These are phyloP conservation scores for Canavalia gladiata DNA, from an alignment of 306 rosid genomes.

Conservation along the genomic window DNA sequence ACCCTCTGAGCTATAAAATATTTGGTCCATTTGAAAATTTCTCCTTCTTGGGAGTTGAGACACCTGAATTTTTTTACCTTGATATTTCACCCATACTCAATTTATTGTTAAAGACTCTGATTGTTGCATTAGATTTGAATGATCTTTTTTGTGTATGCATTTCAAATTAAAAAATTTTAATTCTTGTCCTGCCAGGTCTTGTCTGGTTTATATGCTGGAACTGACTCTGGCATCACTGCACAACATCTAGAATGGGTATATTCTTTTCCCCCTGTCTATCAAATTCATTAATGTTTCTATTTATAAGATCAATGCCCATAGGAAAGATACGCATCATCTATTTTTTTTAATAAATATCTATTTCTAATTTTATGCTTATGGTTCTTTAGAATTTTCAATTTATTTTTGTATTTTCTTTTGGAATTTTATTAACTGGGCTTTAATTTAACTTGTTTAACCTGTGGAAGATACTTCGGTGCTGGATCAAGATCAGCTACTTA, in stretches of 20 bases:
- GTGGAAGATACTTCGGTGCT: not conserved
- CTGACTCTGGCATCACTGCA: constrained; percentile 87
- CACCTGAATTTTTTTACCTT: not conserved
- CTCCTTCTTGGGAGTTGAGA: not conserved
- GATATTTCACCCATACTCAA: constrained; percentile 16
- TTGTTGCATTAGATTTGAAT: constrained; percentile 12
- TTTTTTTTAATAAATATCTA: constrained; percentile 15
- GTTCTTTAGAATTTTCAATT: constrained; percentile 19
- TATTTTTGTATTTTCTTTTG: constrained; percentile 26
- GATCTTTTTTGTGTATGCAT: constrained; percentile 22
- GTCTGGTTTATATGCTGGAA: constrained; percentile 90
- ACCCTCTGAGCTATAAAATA: constrained; percentile 33
- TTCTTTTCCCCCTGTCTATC: constrained; percentile 23
- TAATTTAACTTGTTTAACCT: constrained; percentile 27
- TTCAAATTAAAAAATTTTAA: constrained; percentile 20
- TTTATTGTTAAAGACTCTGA: constrained; percentile 18
- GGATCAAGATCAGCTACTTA: constrained; percentile 1
- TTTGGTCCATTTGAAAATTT: constrained; percentile 37
- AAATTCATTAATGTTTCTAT: constrained; percentile 12
- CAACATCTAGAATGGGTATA: constrained; percentile 96
- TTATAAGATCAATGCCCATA: not conserved
- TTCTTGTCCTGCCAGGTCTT: constrained; percentile 67
- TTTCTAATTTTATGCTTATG: constrained; percentile 6
- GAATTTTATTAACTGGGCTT: constrained; percentile 29
- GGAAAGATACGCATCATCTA: constrained; percentile 9